These are phyloP conservation scores for Eucalyptus pauciflora DNA, from an alignment of 345 rosid genomes.

Conservation along the genomic window DNA sequence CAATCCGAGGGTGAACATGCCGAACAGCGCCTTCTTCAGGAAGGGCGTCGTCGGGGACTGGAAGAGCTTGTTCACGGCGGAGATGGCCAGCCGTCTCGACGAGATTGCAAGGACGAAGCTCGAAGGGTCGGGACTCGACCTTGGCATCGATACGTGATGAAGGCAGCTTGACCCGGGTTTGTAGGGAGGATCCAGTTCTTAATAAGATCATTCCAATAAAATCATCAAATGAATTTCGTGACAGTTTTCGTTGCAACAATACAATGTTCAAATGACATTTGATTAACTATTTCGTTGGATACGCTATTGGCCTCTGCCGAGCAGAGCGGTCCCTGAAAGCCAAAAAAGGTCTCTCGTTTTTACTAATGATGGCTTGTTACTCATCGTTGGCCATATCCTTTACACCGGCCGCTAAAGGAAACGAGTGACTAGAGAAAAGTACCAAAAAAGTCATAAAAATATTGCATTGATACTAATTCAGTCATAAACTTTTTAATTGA, in stretches of 20 bases:
- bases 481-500: too few species aligned
- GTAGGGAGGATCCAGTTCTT: background rate
- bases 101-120: background rate
- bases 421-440: too few species aligned
- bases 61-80: conserved; percentile 6
- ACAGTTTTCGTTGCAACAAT: too few species aligned
- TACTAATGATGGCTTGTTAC: background rate
- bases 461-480: too few species aligned
- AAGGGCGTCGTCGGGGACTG: conserved; percentile 24
- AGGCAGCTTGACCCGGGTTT: too few species aligned
- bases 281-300: too few species aligned
- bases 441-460: too few species aligned
- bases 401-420: background rate
- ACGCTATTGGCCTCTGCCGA: accelerated
- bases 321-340: too few species aligned
- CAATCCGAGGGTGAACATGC: conserved; percentile 1
- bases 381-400: accelerated
- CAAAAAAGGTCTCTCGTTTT: too few species aligned
- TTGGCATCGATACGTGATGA: background rate
- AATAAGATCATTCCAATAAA: background rate
- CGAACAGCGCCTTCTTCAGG: conserved; percentile 16
- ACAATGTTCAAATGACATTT: background rate
- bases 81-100: conserved; percentile 6
- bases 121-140: conserved; percentile 4
- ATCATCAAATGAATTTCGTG: too few species aligned